Evolutionary conservation across 2,329 filamentous ascomycete species (phyloP), one percentile per base, ranked within the genome.

Genomic region (Colletotrichum coccodes): DNA sequence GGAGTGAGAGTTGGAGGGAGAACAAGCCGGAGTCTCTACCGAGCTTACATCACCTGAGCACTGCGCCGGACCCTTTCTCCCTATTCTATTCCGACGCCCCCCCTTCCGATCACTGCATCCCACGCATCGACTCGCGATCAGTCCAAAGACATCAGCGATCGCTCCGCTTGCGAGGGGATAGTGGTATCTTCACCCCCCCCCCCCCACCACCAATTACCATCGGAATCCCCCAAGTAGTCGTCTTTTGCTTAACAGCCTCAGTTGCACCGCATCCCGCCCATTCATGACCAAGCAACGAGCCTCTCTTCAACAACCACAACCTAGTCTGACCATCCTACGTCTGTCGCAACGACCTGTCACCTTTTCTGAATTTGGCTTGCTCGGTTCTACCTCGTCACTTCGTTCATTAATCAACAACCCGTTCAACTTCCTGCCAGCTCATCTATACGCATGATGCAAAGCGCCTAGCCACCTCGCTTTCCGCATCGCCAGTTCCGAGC

Each of bases 81-180:
- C 26, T 8, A 14, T 32, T n/a, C 44, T 59, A 57, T 68, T 36
- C 60, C 34, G 58, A 50, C 64, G n/a, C 60, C 64, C 54, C 49
- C 38, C 14, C 28, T 44, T 62, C 68, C 70, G 68, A 70, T 71
- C 70, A 68, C 63, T 56, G 46, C 23, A 44, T 62, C 34, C 66
- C 42, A 60, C 28, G 59, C 70, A 46, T 38, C 42, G 4, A 52
- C 54, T 62, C 49, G 49, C 67, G 70, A 71, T 71, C 70, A 71
- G 59, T 23, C 54, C 67, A 60, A 60, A 54, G 56, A 58, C 26
- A 60, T 58, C 28, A 62, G 54, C 40, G 64, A 68, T 68, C 58
- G 68, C 40, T 64, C 42, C 53, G 67, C 57, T 50, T 32, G 40
- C 56, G 47, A 34, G 32, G 50, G 64, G 49, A 44, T 61, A 65